Base-by-base conservation (phyloP, 495 filamentous ascomycete genomes). In the Acidiella bohemica region DNA sequence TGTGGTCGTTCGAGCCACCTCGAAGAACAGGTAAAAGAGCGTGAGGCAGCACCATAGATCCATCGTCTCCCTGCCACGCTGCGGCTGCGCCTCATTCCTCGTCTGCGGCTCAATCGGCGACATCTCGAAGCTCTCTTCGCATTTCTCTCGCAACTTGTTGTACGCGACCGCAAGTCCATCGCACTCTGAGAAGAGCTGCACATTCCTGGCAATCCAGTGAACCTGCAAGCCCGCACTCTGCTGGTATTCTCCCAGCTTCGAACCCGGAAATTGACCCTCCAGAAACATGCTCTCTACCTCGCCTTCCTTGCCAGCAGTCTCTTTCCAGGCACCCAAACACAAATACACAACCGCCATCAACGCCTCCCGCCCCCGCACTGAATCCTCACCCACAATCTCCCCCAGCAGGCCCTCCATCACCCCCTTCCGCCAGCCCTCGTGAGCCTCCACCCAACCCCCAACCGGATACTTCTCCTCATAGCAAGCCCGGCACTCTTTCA, bases 321-420 rank as follows among this genome's bases (percentile, higher is more conserved):
- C 66, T 1, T 72, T 72, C 84, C 85, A 92, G 27, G 76, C 66
- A 2, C 85, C 85, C 16, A 92, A 69, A 17, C 78, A 67, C 19
- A 83, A 53, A 58, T 95, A 93, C 16, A 79, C 70, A 46, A 93
- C 54, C n/a, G 69, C 85, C 85, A 37, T 93, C 61, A 13, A 72
- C 74, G 54, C 47, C 63, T 54, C 36, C 43, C 36, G 48, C 57
- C 28, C 22, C 51, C 22, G 41, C 42, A 23, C 56, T 50, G 14
- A 39, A 27, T 16, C 36, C 13, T 16, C 34, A 28, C 30, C 26
- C 27, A 59, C 28, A 35, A 16, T 35, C 31, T 46, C 41, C n/a
- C n/a, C n/a, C 3, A 59, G 20, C 17, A 40, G 30, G 32, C 30
- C 46, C 27, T 39, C 26, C 19, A 66, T 25, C 40, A 66, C 64